A percentile compares a stretch with the other conserved stretches of the same genome.
These are phyloP conservation scores for Eutreptiella sp. DNA, from an alignment of 208 protist genomes.

Conservation along the genomic window DNA sequence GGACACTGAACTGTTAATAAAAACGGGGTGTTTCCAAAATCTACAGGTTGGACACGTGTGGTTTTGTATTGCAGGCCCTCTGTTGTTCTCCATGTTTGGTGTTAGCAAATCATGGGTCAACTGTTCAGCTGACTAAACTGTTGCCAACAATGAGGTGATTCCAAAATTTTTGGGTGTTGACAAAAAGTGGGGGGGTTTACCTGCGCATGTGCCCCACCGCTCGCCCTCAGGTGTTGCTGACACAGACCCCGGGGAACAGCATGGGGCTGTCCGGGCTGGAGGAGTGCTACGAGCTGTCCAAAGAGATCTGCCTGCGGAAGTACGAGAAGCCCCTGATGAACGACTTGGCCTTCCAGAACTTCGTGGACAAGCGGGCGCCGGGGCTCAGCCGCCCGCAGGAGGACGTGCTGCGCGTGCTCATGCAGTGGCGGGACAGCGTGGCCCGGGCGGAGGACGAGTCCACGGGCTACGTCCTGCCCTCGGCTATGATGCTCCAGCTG, in stretches of 20 bases:
- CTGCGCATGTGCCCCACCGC: too few species aligned
- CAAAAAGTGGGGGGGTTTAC: too few species aligned
- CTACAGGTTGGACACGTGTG: too few species aligned
- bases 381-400: slow-evolving; percentile 30
- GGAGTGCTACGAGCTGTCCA: slow-evolving; percentile 52
- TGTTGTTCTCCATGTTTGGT: too few species aligned
- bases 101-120: too few species aligned
- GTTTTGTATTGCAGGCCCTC: too few species aligned
- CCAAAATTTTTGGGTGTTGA: too few species aligned
- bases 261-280: background rate
- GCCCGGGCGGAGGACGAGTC: slow-evolving; percentile 65
- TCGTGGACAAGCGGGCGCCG: background rate
- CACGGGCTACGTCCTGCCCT: slow-evolving; percentile 51
- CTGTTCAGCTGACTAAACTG: too few species aligned
- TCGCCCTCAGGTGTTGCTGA: background rate
- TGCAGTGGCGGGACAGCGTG: slow-evolving; percentile 59
- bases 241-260: background rate
- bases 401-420: slow-evolving; percentile 42
- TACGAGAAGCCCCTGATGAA: slow-evolving; percentile 85
- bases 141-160: too few species aligned
- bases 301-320: slow-evolving; percentile 63
- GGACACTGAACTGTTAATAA: too few species aligned
- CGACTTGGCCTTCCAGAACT: slow-evolving; percentile 34
- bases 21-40: too few species aligned
- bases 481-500: slow-evolving; percentile 45